These are phyloP conservation scores for Tuber magnatum DNA, from an alignment of 495 filamentous ascomycete genomes.

Conservation along the genomic window DNA sequence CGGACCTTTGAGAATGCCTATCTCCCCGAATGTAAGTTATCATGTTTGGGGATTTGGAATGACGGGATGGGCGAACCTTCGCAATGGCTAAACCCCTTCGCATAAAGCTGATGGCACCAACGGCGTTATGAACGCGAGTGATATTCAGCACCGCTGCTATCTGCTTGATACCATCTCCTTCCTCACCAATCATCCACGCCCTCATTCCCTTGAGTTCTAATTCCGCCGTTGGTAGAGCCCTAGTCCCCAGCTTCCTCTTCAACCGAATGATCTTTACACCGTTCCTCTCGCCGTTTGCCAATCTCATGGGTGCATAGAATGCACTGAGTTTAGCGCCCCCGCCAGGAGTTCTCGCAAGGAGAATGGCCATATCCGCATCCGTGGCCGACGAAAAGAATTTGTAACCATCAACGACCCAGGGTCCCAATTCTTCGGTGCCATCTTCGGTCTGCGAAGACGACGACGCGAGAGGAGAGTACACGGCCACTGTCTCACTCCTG, in stretches of 20 bases:
- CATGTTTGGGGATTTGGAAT: background rate
- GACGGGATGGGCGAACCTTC: slow-evolving; percentile 48
- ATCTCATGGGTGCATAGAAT: slow-evolving; percentile 61
- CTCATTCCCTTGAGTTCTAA: slow-evolving; percentile 56
- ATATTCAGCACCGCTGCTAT: slow-evolving; percentile 63
- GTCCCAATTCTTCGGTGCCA: slow-evolving; percentile 48
- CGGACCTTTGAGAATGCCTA: slow-evolving; percentile 45
- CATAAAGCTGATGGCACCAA: slow-evolving; percentile 53
- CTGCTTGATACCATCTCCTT: slow-evolving; percentile 59
- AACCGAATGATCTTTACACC: slow-evolving; percentile 61
- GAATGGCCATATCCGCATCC: slow-evolving; percentile 60
- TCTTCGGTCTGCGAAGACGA: slow-evolving; percentile 35
- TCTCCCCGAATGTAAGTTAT: slow-evolving; percentile 6
- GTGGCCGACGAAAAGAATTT: slow-evolving; percentile 74
- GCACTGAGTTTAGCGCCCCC: slow-evolving; percentile 51
- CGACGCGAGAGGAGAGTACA: slow-evolving; percentile 30
- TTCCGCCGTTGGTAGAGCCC: slow-evolving; percentile 62
- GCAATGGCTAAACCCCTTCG: slow-evolving; percentile 57
- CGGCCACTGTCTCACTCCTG: slow-evolving; percentile 61
- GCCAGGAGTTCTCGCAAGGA: slow-evolving; percentile 58
- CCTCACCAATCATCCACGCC: slow-evolving; percentile 56
- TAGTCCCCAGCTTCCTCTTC: slow-evolving; percentile 65
- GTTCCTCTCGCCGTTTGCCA: slow-evolving; percentile 53
- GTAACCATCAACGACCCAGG: slow-evolving; percentile 60
- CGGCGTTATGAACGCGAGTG: slow-evolving; percentile 58